Conservation (phyloP, 2,329 filamentous ascomycete species). For the Hypomyces rosellus region DNA sequence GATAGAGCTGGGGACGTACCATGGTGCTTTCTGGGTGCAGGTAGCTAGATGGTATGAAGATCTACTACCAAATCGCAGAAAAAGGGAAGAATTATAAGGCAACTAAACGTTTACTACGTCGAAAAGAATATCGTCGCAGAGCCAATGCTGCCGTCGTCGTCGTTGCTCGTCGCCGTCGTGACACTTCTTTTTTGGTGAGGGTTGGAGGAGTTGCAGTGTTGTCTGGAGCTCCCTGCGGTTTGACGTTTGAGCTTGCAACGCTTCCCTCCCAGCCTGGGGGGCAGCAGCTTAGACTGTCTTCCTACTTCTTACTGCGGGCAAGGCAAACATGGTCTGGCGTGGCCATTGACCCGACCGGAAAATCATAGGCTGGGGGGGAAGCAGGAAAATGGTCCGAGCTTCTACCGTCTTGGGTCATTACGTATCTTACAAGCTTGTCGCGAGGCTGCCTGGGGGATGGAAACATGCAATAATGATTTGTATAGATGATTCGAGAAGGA, state of each 20-base stretch:
- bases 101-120: too few relatives aligned
- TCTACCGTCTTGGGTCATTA: slow-evolving; percentile 6
- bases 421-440: slow-evolving; percentile 13
- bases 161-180: too few relatives aligned
- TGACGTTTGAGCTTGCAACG: too few relatives aligned
- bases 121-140: too few relatives aligned
- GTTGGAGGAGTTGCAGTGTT: too few relatives aligned
- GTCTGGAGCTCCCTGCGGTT: too few relatives aligned
- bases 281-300: background rate
- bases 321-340: slow-evolving; percentile 23
- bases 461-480: background rate
- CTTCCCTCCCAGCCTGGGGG: background rate
- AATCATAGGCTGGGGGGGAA: slow-evolving; percentile 1
- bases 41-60: background rate
- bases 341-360: slow-evolving; percentile 11
- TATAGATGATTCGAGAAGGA: too few relatives aligned
- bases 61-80: background rate
- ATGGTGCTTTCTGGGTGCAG: slow-evolving; percentile 19
- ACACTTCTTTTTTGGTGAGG: too few relatives aligned
- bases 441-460: slow-evolving; percentile 16
- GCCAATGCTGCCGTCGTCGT: too few relatives aligned
- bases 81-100: background rate
- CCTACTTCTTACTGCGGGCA: background rate
- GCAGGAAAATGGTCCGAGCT: slow-evolving; percentile 15
- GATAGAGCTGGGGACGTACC: slow-evolving; percentile 16